These are phyloP conservation scores for Aspergillus cavernicola DNA, from an alignment of 495 filamentous ascomycete species.

Conservation along the genomic window DNA sequence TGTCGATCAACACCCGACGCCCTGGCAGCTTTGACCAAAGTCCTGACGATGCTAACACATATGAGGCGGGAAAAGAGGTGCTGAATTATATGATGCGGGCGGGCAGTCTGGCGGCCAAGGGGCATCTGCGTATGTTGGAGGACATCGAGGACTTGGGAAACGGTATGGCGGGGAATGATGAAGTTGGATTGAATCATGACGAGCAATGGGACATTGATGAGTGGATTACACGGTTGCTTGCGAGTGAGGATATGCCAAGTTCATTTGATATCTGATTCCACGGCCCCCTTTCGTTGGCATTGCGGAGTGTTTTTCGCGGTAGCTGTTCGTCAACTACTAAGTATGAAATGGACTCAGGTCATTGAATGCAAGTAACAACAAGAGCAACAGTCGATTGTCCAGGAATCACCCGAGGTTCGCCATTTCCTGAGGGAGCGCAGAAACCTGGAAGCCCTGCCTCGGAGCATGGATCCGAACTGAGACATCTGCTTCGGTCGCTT, in stretches of 20 bases:
- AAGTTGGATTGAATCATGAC: neutral
- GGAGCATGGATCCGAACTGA: slow-evolving; percentile 6
- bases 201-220: neutral
- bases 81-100: neutral
- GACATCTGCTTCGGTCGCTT: neutral
- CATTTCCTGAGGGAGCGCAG: no score
- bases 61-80: neutral
- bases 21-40: neutral
- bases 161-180: neutral
- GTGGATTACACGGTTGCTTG: neutral
- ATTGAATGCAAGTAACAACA: no score
- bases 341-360: no score
- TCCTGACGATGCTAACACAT: neutral
- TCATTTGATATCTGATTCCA: no score
- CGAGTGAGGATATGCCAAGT: no score
- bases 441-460: neutral
- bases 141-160: neutral
- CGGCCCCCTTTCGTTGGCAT: no score
- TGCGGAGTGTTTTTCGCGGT: no score
- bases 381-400: no score
- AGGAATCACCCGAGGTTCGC: no score
- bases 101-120: neutral
- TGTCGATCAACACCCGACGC: neutral
- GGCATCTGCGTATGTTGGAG: neutral
- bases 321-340: no score